phyloP scores from a whole-genome alignment of 768 basidiomycete genomes.

The Vishniacozyma victoriae region DNA sequence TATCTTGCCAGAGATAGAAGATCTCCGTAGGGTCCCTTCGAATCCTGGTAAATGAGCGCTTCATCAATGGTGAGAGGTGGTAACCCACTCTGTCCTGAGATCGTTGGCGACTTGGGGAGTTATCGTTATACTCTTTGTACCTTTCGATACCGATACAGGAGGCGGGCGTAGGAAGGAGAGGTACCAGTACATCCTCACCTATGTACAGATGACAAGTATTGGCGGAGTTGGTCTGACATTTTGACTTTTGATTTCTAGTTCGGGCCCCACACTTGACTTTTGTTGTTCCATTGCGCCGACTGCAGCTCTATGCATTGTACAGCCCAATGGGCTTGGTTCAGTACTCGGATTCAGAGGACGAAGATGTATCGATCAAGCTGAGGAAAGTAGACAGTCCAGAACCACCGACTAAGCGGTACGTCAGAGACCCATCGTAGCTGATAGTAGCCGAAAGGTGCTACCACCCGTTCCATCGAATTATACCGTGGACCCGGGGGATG shows the following conservation, averaged over 20 bases:
- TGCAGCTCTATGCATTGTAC: background rate
- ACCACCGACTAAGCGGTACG: constrained; percentile 7
- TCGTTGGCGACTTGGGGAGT: constrained; percentile 87
- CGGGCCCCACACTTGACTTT: background rate
- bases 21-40: constrained; percentile 58
- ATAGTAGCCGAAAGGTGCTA: constrained; percentile 5
- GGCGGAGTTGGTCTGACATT: background rate
- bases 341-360: constrained; percentile 11
- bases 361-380: background rate
- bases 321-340: constrained; percentile 17
- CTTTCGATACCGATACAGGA: constrained; percentile 52
- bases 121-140: constrained; percentile 52
- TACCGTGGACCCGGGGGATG: constrained; percentile 55
- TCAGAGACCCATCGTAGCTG: background rate
- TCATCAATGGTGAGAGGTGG: constrained; percentile 1
- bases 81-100: constrained; percentile 65
- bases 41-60: constrained; percentile 30
- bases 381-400: background rate
- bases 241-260: background rate
- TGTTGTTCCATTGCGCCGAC: background rate
- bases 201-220: background rate
- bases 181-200: constrained; percentile 72
- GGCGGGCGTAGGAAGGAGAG: constrained; percentile 85
- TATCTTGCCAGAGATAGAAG: constrained; percentile 60
- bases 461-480: constrained; percentile 12